Base-by-base conservation (phyloP, 2,329 filamentous ascomycete genomes). In the Fusarium chaquense region DNA sequence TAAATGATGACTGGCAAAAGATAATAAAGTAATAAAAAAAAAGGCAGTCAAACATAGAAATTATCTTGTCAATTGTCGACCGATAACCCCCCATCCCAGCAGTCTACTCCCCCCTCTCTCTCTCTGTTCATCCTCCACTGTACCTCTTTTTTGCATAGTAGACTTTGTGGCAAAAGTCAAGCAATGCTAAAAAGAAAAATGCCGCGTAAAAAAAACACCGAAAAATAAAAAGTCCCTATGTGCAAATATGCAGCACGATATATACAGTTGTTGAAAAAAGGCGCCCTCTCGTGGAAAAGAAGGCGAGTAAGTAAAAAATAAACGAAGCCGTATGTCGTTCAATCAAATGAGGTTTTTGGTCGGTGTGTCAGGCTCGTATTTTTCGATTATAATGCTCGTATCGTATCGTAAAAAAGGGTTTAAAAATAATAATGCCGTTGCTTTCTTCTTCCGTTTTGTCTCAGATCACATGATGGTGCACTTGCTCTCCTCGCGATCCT, bases 401-500 rank as follows among this genome's bases (percentile, higher is more conserved):
- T 70, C 47, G 62, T 70, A 24, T 70, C 52, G 50, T 56, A 24
- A 35, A 16, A 20, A 35, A 26, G 24, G 28, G 28, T 10, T 30
- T 28, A 30, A 30, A 30, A 30, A 30, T 30, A 11, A 30, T 30
- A 40, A 44, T 44, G 41, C 41, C 41, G 41, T 30, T 30, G 28
- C 28, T 10, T 30, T 30, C 28, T 11, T 30, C 11, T 43, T 43
- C 22, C 26, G 13, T 10, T 26, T 26, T 44, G 12, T 24, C 40
- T 16, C 22, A 15, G 41, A 44, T 80, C 80, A 91, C 89, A 91
- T 90, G 65, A 91, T 78, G 65, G 77, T 76, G 78, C 89, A 91
- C 76, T 87, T 89, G 67, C 83, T 83, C 62, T 89, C 86, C 66
- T 90, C 88, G 73, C 87, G 86, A 65, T 88, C 88, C 74, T 89